A percentile compares a stretch with the other conserved stretches of the same genome.
phyloP scores from a whole-genome alignment of 1,139 yeast species.

The Candida freyschussii region DNA sequence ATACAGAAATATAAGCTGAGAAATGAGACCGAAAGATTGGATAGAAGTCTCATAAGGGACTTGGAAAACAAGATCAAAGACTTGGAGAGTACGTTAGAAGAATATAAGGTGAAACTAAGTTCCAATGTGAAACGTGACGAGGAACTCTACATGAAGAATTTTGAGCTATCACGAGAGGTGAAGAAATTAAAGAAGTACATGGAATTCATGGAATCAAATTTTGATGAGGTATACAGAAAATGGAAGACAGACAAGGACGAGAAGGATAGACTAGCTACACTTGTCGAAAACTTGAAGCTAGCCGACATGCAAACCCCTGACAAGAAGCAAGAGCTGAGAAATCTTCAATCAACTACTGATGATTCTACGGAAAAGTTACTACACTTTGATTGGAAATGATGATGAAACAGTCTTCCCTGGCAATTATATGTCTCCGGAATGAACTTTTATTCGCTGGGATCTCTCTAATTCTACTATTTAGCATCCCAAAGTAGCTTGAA shows the following conservation, averaged over 20 bases:
- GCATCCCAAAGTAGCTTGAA: slow-evolving; percentile 9
- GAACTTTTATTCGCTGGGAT: neutral
- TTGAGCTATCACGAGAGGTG: slow-evolving; percentile 8
- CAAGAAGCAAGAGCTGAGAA: too few relatives aligned
- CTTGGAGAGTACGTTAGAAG: slow-evolving; percentile 10
- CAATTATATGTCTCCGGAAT: neutral
- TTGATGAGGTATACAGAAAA: slow-evolving; percentile 17
- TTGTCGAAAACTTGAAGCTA: slow-evolving; percentile 5
- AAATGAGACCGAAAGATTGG: neutral
- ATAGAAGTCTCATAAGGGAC: slow-evolving; percentile 3
- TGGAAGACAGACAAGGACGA: slow-evolving; percentile 14
- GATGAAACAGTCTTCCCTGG: neutral
- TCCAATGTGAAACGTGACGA: slow-evolving; percentile 4
- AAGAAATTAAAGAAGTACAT: slow-evolving; percentile 16
- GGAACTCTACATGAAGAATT: slow-evolving; percentile 8
- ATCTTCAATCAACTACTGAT: too few relatives aligned
- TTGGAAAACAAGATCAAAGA: slow-evolving; percentile 8
- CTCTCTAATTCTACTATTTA: neutral
- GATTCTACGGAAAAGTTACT: too few relatives aligned
- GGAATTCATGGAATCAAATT: slow-evolving; percentile 18
- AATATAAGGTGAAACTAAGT: slow-evolving; percentile 3
- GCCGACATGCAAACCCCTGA: neutral
- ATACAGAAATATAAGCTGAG: slow-evolving; percentile 16
- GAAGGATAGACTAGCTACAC: slow-evolving; percentile 10
- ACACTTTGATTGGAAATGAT: too few relatives aligned